Percentiles rank a stretch among this genome's conserved stretches.
These are phyloP conservation scores for Plasmodium coatneyi DNA, from an alignment of 169 alveolate species.

Conservation along the genomic window DNA sequence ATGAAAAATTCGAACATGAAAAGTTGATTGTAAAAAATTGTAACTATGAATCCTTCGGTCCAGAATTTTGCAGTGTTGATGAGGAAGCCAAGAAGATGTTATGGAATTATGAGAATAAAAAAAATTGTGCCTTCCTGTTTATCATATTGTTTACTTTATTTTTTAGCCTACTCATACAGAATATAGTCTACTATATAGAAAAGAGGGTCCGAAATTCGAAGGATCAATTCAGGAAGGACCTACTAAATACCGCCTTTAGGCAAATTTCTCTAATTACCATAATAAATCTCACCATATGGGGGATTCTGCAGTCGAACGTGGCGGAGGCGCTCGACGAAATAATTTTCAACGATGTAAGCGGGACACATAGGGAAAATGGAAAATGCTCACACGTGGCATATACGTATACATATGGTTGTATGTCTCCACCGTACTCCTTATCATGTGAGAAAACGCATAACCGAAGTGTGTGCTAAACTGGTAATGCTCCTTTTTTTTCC, in stretches of 20 bases:
- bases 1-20: conserved; percentile 66
- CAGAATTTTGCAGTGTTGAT: conserved; percentile 79
- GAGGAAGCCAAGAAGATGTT: conserved; percentile 77
- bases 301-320: conserved; percentile 85
- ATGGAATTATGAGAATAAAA: conserved; percentile 76
- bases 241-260: conserved; percentile 85
- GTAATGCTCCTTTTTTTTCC: background rate
- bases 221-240: conserved; percentile 85
- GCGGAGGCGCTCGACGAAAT: conserved; percentile 84
- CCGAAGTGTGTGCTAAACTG: background rate
- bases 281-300: conserved; percentile 86
- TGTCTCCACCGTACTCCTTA: background rate
- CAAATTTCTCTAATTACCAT: conserved; percentile 87
- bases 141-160: conserved; percentile 78
- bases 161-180: conserved; percentile 78
- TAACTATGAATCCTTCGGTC: conserved; percentile 82
- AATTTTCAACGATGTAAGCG: conserved; percentile 79
- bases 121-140: conserved; percentile 75
- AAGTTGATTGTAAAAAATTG: conserved; percentile 76
- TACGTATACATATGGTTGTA: background rate
- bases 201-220: conserved; percentile 79
- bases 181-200: conserved; percentile 75
- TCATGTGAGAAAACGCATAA: background rate
- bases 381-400: background rate
- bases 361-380: background rate